Evolutionary conservation across 192 early-diverging fungal genomes (phyloP), one percentile per base, ranked within the genome.

Genomic region (Haplosporangium gracile): DNA sequence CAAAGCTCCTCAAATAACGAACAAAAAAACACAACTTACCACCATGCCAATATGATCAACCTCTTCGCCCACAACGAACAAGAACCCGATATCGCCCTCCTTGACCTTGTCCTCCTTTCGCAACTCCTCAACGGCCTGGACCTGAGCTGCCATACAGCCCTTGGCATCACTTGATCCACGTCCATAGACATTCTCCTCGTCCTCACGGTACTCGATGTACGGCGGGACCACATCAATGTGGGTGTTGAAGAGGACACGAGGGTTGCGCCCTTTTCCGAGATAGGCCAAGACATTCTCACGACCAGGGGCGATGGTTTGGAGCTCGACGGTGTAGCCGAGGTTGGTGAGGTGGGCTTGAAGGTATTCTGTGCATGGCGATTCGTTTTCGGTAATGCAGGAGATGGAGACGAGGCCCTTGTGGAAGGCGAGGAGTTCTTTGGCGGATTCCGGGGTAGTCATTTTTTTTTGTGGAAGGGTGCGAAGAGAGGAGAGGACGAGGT

Each of bases 51-150:
- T 88, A 72, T 91, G 90, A 77, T 92, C 89, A 11, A 86, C 89
- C 45, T 92, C 91, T 36, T 92, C 91, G 29, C 90, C 88, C 22
- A 89, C 89, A 47, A 91, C 91, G 82, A 89, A 92, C 43, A 92
- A 77, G 72, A 92, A 85, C 24, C 81, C 91, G 42, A 91, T 74
- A 76, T 91, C 91, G 4, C 89, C 91, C 45, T 90, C 91, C 38
- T 81, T 77, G 65, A 91, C 49, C 75, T 82, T 89, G n/a, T 85
- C 88, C 74, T 88, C 91, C 77, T 81, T 82, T 72, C 88, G 71
- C 82, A 91, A 55, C 22, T 89, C 84, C 57, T 90, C 81, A 1
- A 90, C 82, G 1, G 91, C 91, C 51, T 87, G 80, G 4, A 91
- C 82, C 72, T 91, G 91, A 43, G 85, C 82, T 0, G 91, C 91